Evolutionary conservation across 352 stramenopile genomes (phyloP), one percentile per base, ranked within the genome.

Genomic region (Globisporangium ultimum): DNA sequence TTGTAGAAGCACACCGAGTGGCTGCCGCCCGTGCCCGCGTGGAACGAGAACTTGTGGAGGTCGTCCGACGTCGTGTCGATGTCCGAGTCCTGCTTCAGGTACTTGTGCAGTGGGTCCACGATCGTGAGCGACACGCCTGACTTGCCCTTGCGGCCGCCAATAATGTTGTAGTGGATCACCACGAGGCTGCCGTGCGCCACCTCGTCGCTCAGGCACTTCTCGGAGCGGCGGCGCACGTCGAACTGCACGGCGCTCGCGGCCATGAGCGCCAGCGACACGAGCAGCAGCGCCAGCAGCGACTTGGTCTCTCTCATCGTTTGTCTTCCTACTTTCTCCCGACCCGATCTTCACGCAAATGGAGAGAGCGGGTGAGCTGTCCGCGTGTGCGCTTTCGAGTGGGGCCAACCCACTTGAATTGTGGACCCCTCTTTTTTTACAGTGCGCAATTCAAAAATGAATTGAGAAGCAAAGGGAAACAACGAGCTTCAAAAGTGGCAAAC

Each of bases 191-290:
- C 82, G 47, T 88, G 65, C 20, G 82, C 78, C 48, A 95, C 80
- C 48, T 95, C 84, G 48, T 95, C 86, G 60, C 84, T 95, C 54
- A 95, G 67, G 58, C 86, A 95, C 69, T 95, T 95, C 55, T 95
- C 80, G 2, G 67, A 59, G 50, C 69, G 79, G 11, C 73, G 74
- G 0, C 71, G 77, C 22, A 95, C 68, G 62, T 93, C 84, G 55
- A 95, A 95, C 62, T 93, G 83, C 62, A 94, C 83, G 24, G 70
- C 83, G 9, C 72, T 2, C n/a, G 41, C 12, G 32, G 47, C 46
- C 28, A 57, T 38, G 7, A 62, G 18, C 41, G 56, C 56, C 52
- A 79, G 45, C 0, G 63, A 61, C 32, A 71, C 51, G 34, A 80
- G 40, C 38, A 88, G 61, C 63, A 81, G 53, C 53, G 69, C 48